Evolutionary conservation across 257 asterid genomes (phyloP).

Genomic region (Solanum appendiculatum): DNA sequence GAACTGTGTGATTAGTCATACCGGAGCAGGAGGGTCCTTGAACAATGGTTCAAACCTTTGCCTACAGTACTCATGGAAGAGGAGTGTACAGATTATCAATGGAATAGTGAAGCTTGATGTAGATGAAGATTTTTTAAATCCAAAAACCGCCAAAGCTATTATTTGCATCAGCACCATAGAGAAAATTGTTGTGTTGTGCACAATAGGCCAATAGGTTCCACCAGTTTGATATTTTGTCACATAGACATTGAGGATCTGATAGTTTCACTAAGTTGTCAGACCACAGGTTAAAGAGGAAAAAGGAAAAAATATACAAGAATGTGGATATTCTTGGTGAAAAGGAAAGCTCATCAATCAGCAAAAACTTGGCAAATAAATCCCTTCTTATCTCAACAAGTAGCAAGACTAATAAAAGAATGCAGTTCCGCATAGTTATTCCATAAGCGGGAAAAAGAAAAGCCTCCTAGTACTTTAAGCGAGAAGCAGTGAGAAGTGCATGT

Average conservation of each 20-base stretch:
- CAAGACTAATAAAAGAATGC: background rate
- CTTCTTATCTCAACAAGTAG: background rate
- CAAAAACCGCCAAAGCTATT: conserved; percentile 27
- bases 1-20: background rate
- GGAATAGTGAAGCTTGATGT: conserved; percentile 27
- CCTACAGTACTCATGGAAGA: conserved; percentile 31
- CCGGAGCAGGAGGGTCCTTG: conserved; percentile 21
- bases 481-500: background rate
- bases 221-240: conserved; percentile 27
- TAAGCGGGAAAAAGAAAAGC: background rate
- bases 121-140: conserved; percentile 18
- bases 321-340: background rate
- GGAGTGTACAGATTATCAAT: conserved; percentile 19
- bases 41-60: conserved; percentile 28
- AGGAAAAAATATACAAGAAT: background rate
- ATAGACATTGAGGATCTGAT: conserved; percentile 33
- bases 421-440: background rate
- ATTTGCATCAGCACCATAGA: conserved; percentile 28
- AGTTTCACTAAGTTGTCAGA: background rate
- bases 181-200: conserved; percentile 27
- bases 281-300: background rate
- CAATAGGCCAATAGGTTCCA: conserved; percentile 36
- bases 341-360: background rate
- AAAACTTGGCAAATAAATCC: background rate
- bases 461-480: background rate